phyloP scores from a whole-genome alignment of 2,329 filamentous ascomycete genomes.

The Trichoderma aggressivum region DNA sequence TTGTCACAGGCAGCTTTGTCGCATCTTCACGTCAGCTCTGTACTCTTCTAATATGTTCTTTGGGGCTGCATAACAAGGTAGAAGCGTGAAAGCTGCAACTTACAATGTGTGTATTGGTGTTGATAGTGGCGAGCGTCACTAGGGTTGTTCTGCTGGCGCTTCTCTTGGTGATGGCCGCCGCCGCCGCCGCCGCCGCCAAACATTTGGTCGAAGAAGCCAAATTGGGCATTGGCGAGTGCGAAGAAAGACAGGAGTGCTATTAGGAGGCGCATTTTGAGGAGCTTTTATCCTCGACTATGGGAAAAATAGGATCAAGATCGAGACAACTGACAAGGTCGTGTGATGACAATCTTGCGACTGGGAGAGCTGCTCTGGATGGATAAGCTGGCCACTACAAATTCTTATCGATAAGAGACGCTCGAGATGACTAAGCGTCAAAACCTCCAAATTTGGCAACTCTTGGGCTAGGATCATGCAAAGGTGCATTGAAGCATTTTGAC shows the following conservation, averaged over 20 bases:
- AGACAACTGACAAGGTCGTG: neutral
- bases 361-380: slow-evolving; percentile 5
- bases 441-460: slow-evolving; percentile 15
- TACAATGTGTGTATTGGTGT: slow-evolving; percentile 65
- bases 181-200: slow-evolving; percentile 56
- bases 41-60: accelerated
- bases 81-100: slow-evolving; percentile 21
- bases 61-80: neutral
- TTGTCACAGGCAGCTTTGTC: slow-evolving; percentile 78
- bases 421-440: slow-evolving; percentile 17
- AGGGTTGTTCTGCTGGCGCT: slow-evolving; percentile 72
- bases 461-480: neutral
- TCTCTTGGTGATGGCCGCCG: slow-evolving; percentile 49
- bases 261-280: slow-evolving; percentile 32
- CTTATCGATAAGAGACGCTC: slow-evolving; percentile 23
- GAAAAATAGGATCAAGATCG: neutral
- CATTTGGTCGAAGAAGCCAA: slow-evolving; percentile 97
- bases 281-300: neutral
- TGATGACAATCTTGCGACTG: slow-evolving; percentile 5
- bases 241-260: slow-evolving; percentile 57
- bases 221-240: slow-evolving; percentile 68
- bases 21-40: neutral
- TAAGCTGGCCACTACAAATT: slow-evolving; percentile 22
- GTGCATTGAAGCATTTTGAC: slow-evolving; percentile 10
- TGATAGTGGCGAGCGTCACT: slow-evolving; percentile 83